These are phyloP conservation scores for Ensete ventricosum DNA, from an alignment of 176 grass and related monocot genomes.

Conservation along the genomic window DNA sequence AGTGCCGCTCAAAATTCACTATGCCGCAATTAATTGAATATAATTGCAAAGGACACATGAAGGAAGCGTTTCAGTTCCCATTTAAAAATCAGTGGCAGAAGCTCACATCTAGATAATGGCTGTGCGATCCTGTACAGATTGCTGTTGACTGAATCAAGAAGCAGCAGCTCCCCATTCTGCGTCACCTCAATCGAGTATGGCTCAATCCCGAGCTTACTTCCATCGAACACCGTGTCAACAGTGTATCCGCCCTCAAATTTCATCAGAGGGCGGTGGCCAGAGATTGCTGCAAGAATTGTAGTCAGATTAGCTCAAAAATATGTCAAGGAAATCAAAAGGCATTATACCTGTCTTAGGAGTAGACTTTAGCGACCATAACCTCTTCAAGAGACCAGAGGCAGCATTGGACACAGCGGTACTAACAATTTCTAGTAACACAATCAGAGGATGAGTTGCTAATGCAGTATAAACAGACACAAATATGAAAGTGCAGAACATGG, in stretches of 20 bases:
- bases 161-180: slow-evolving; percentile 64
- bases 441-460: background rate
- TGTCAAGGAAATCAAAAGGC: background rate
- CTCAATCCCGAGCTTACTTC: slow-evolving; percentile 95
- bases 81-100: slow-evolving; percentile 9
- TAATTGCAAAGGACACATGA: background rate
- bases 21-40: background rate
- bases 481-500: background rate
- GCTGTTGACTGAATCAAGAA: slow-evolving; percentile 97
- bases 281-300: slow-evolving; percentile 23
- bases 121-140: slow-evolving; percentile 77
- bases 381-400: slow-evolving; percentile 49
- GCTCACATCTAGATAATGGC: slow-evolving; percentile 79
- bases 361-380: slow-evolving; percentile 84
- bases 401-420: slow-evolving; percentile 47
- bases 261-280: slow-evolving; percentile 50
- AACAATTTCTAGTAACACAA: slow-evolving; percentile 43
- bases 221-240: slow-evolving; percentile 93
- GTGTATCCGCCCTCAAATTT: slow-evolving; percentile 87
- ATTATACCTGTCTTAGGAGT: slow-evolving; percentile 51
- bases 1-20: background rate
- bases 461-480: background rate
- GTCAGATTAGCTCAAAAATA: background rate
- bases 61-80: background rate
- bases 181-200: slow-evolving; percentile 71